Percentiles rank a stretch among this genome's conserved stretches.
Evolutionary conservation across 495 filamentous ascomycete genomes (phyloP).

Genomic region (Neurospora sp.): DNA sequence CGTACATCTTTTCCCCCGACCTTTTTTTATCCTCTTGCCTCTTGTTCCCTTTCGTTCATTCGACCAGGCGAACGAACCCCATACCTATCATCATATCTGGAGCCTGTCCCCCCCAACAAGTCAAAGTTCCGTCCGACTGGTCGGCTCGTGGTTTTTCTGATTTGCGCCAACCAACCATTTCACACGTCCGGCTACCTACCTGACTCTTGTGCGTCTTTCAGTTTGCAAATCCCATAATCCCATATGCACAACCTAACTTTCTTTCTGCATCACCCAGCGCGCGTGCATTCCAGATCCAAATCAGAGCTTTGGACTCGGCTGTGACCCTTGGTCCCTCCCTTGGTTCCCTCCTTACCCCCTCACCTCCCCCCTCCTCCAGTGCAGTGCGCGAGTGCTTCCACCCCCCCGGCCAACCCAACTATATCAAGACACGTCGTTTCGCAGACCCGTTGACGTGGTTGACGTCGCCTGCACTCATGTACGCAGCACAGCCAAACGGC

Average conservation of each 20-base stretch:
- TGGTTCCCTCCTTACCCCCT: not conserved
- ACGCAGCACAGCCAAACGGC: constrained; percentile 46
- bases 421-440: constrained; percentile 50
- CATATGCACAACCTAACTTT: constrained; percentile 23
- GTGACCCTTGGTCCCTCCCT: constrained; percentile 7
- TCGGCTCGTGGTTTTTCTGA: constrained; percentile 6
- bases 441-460: constrained; percentile 34
- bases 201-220: not conserved
- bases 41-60: not conserved
- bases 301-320: constrained; percentile 19
- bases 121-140: not conserved
- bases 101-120: constrained; percentile 2
- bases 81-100: not conserved
- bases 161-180: constrained; percentile 23
- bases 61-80: not conserved
- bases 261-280: constrained; percentile 30
- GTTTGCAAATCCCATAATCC: constrained; percentile 6
- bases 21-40: not conserved
- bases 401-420: constrained; percentile 36
- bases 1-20: not conserved
- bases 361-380: constrained; percentile 13
- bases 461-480: constrained; percentile 38
- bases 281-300: constrained; percentile 32
- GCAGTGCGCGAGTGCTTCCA: not conserved
- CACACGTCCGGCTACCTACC: not conserved